phyloP scores from a whole-genome alignment of 345 rosid genomes.

The Corchorus olitorius region DNA sequence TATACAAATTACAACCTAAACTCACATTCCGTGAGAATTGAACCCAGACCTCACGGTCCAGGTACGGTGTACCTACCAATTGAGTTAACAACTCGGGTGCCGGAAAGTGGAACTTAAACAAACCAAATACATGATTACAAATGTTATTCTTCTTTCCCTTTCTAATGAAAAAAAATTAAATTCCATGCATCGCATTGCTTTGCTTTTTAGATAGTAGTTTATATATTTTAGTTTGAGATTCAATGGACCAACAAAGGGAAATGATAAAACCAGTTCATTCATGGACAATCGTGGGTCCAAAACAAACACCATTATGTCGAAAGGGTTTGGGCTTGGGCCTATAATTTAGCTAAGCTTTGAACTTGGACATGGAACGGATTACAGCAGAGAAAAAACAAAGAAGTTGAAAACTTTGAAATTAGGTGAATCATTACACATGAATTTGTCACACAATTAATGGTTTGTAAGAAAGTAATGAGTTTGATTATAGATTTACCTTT shows the following conservation, averaged over 20 bases:
- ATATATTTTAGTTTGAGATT: not conserved
- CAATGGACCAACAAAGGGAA: not conserved
- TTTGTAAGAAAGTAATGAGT: not conserved
- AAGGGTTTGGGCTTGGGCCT: conserved; percentile 6
- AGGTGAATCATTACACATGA: not conserved
- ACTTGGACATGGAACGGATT: not conserved
- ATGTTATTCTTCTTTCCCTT: not conserved
- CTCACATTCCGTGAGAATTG: no score
- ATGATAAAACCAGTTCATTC: not conserved
- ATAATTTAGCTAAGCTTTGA: not conserved
- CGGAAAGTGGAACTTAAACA: not conserved
- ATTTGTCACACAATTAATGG: not conserved
- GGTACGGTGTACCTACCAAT: no score
- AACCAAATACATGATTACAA: not conserved
- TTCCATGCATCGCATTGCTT: not conserved
- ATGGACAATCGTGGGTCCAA: not conserved
- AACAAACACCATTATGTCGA: not conserved
- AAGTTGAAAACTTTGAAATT: not conserved
- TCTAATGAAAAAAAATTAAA: not conserved
- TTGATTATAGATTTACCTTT: conserved; percentile 53
- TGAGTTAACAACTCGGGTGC: no score
- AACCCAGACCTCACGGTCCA: no score
- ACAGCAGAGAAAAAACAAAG: not conserved
- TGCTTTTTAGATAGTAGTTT: not conserved
- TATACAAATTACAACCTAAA: no score